Evolutionary conservation across 2,329 filamentous ascomycete genomes (phyloP).

Genomic region (Trichocomaceae sp.): DNA sequence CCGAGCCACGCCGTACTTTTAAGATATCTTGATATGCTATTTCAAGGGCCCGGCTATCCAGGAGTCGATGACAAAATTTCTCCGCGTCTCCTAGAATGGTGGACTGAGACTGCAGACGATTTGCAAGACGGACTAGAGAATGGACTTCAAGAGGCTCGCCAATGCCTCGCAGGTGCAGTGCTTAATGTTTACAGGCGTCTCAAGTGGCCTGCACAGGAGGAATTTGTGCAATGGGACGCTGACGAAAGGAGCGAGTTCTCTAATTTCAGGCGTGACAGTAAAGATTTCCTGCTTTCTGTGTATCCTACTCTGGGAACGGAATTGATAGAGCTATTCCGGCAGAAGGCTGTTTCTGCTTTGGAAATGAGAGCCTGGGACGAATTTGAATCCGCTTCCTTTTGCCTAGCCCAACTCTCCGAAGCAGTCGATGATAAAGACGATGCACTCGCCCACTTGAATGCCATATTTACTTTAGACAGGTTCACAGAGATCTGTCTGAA

Average conservation of each 20-base stretch:
- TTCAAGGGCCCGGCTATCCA: slow-evolving; percentile 35
- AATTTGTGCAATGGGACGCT: slow-evolving; percentile 34
- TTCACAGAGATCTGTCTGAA: slow-evolving; percentile 29
- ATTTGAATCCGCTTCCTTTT: slow-evolving; percentile 41
- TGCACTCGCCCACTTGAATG: slow-evolving; percentile 35
- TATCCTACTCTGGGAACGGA: slow-evolving; percentile 40
- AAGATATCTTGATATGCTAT: slow-evolving; percentile 31
- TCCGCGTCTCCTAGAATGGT: slow-evolving; percentile 36
- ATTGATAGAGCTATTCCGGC: slow-evolving; percentile 37
- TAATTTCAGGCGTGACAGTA: slow-evolving; percentile 40
- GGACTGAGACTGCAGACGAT: slow-evolving; percentile 36
- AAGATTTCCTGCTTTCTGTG: slow-evolving; percentile 39
- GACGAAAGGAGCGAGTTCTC: slow-evolving; percentile 39
- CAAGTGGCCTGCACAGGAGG: slow-evolving; percentile 30
- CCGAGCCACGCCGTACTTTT: slow-evolving; percentile 30
- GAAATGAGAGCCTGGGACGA: slow-evolving; percentile 33
- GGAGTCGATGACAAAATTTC: slow-evolving; percentile 35
- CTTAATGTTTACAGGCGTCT: slow-evolving; percentile 39
- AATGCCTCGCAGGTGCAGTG: slow-evolving; percentile 34
- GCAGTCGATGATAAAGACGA: slow-evolving; percentile 40
- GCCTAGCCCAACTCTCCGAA: slow-evolving; percentile 40
- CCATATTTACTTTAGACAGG: slow-evolving; percentile 33
- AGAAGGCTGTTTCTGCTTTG: slow-evolving; percentile 30
- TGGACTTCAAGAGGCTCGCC: slow-evolving; percentile 27
- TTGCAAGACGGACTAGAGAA: slow-evolving; percentile 27